These are phyloP conservation scores for Melaleuca quinquenervia DNA, from an alignment of 345 rosid species.

Conservation along the genomic window DNA sequence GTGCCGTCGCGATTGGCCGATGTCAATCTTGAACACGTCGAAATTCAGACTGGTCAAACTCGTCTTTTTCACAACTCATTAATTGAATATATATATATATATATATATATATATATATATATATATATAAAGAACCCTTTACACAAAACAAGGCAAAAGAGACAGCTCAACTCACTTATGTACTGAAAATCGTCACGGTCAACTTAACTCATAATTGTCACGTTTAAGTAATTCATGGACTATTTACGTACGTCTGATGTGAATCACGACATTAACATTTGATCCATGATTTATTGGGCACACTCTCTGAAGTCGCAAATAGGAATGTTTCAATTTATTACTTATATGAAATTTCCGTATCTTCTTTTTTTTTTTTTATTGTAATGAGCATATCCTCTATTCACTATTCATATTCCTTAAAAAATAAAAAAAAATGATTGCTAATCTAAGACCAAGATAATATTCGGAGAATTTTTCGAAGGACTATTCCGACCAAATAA, in stretches of 20 bases:
- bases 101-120: too few relatives aligned
- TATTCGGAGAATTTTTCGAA: too few relatives aligned
- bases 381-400: too few relatives aligned
- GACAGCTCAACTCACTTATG: neutral
- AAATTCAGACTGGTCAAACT: accelerated
- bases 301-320: too few relatives aligned
- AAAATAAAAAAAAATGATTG: too few relatives aligned
- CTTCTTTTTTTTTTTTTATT: too few relatives aligned
- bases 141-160: neutral
- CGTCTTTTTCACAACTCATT: neutral
- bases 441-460: too few relatives aligned
- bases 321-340: too few relatives aligned
- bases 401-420: too few relatives aligned
- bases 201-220: neutral
- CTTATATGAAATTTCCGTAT: too few relatives aligned
- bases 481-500: too few relatives aligned
- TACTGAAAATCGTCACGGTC: neutral
- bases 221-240: neutral
- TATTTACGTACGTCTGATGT: neutral
- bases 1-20: neutral
- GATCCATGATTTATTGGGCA: neutral
- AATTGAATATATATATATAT: too few relatives aligned
- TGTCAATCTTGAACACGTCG: neutral
- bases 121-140: neutral
- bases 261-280: neutral